Evolutionary conservation across 2,329 filamentous ascomycete species (phyloP), one percentile per base, ranked within the genome.

Genomic region (Aplosporella prunicola): DNA sequence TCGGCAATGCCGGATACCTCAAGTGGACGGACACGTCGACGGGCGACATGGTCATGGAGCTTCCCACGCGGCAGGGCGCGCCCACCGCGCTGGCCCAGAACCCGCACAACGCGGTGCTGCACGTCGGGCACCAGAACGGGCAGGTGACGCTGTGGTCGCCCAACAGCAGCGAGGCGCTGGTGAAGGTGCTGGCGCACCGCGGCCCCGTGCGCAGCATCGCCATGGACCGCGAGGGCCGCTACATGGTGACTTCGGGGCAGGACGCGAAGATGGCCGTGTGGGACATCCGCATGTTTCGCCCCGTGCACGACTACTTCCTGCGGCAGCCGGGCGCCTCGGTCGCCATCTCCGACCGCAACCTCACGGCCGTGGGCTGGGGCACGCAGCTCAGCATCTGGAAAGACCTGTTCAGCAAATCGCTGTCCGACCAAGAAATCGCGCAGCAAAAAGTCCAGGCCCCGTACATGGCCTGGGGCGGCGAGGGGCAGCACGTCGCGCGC

Each of bases 21-120:
- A 88, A 91, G 62, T 98, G 95, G 57, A 91, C 91, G 56, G 91
- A 98, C 58, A 87, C 87, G 15, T 93, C 87, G 4, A 98, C 88
- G 5, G 91, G 91, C 26, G 79, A 93, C 53, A 72, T 93, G 45
- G 81, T 96, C 11, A 76, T 80, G 50, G 88, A 96, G 58, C 73
- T 91, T 39, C 77, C 84, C 18, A 96, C 89, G 9, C 80, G 82
- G 55, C 72, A 88, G 43, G 91, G 91, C 18, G 78, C 82, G 3
- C 84, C 91, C 1, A 85, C 83, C 3, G 76, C 89, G 3, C 72
- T 98, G 46, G 71, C 78, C 4, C 88, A 95, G 52, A 98, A 98
- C 56, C 82, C 84, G 0, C 82, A 82, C 61, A 98, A 98, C 57
- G 91, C 86, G 11, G 80, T 98, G 41, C 68, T 95, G 32, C 87